Evolutionary conservation across 2,329 filamentous ascomycete species (phyloP), one percentile per base, ranked within the genome.

Genomic region (Pleoardoris graminearum): DNA sequence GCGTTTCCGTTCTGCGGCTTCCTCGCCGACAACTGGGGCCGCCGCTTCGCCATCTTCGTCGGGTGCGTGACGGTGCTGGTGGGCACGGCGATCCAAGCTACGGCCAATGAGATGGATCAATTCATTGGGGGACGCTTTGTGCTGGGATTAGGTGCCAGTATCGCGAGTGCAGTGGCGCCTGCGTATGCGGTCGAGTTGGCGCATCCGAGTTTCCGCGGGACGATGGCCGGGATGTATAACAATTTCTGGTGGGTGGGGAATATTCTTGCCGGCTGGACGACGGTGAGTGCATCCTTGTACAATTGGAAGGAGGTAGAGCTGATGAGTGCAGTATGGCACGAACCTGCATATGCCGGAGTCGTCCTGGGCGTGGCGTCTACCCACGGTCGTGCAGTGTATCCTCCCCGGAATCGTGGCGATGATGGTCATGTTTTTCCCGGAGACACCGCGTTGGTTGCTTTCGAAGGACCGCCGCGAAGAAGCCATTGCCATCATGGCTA

Each of bases 181-280:
- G 77, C 80, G n/a, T 85, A 84, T 57, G 79, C 79, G 8, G 80
- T 84, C 43, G 84, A 87, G 63, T 71, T 85, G 32, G 79, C 82
- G 2, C 84, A 86, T 59, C 84, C 85, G 0, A 79, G 79, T 3
- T 84, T 83, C 63, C 78, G 85, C 57, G 84, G 83, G 27, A 78
- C 81, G 17, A 79, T 85, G 70, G 83, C 82, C 3, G 85, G 82
- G 21, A 77, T 85, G 63, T 82, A 77, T 60, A 80, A 80, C 58
- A 74, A 71, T 53, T 73, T 74, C 57, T 75, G 72, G 70, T 75
- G 70, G 66, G 36, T 75, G 2, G 83, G 81, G 3, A 80, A 80
- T 50, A 82, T 82, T 44, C 54, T 82, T 2, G 80, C 80, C n/a
- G 78, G 77, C 2, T 82, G 80, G 75, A 79, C 78, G 0, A 81